These are phyloP conservation scores for Ophiobolus disseminans DNA, from an alignment of 2,329 filamentous ascomycete genomes.

Conservation along the genomic window DNA sequence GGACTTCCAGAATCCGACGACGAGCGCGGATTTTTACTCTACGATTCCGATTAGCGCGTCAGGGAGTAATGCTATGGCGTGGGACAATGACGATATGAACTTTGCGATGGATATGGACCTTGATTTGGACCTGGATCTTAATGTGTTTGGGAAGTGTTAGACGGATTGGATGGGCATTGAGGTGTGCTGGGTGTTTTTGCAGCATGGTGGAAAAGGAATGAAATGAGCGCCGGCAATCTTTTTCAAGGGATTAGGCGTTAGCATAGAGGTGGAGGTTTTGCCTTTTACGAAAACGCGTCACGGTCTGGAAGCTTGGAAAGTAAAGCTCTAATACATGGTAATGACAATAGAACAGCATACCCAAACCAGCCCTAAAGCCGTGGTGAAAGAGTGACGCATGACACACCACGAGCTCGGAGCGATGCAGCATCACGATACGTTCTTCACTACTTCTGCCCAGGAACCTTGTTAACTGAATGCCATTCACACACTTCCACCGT, in stretches of 20 bases:
- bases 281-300: not conserved
- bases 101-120: conserved; percentile 44
- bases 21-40: conserved; percentile 25
- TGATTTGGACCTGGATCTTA: conserved; percentile 33
- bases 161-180: not conserved
- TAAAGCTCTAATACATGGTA: not conserved
- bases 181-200: too few relatives aligned
- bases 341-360: not conserved
- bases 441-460: too few relatives aligned
- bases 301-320: not conserved
- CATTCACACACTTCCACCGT: too few relatives aligned
- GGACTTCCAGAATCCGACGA: conserved; percentile 32
- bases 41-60: conserved; percentile 22
- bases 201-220: too few relatives aligned
- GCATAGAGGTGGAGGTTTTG: not conserved
- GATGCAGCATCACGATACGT: too few relatives aligned
- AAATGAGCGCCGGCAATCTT: not conserved
- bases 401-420: too few relatives aligned
- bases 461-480: too few relatives aligned
- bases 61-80: conserved; percentile 19
- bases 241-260: not conserved
- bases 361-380: not conserved
- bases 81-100: conserved; percentile 42
- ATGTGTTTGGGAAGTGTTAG: conserved; percentile 5
- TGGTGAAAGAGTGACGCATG: too few relatives aligned